A percentile compares a stretch with the other conserved stretches of the same genome.
phyloP scores from a whole-genome alignment of 768 basidiomycete species.

The Auricularia cornea region DNA sequence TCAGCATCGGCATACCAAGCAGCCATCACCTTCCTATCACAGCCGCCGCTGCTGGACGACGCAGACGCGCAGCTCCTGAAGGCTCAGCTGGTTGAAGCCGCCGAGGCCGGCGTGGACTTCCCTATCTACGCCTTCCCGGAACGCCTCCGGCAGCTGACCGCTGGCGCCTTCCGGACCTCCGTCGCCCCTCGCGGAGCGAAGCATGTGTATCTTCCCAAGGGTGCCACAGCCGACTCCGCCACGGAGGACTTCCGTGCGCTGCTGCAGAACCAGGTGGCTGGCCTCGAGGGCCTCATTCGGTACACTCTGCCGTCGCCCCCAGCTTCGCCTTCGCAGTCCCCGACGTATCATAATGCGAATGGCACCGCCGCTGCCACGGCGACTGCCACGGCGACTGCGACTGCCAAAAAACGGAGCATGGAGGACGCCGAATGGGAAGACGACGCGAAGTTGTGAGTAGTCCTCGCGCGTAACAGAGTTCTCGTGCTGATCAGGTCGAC shows the following conservation, averaged over 20 bases:
- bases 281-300: neutral
- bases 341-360: too few relatives aligned
- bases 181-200: neutral
- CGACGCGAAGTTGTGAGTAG: neutral
- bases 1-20: neutral
- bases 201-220: neutral
- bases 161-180: neutral
- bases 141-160: neutral
- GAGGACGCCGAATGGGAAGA: neutral
- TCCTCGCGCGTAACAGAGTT: neutral
- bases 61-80: neutral
- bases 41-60: neutral
- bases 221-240: neutral
- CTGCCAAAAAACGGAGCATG: neutral
- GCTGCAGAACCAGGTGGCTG: neutral
- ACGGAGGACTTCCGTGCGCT: neutral
- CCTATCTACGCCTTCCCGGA: neutral
- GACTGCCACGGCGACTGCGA: neutral
- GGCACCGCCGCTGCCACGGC: neutral
- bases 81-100: neutral
- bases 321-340: neutral
- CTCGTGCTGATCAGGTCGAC: neutral
- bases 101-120: neutral
- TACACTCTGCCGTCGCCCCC: neutral
- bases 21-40: neutral